Percentiles rank a stretch among this genome's conserved stretches.
These are phyloP conservation scores for Saraca asoca DNA, from an alignment of 331 rosid genomes.

Conservation along the genomic window DNA sequence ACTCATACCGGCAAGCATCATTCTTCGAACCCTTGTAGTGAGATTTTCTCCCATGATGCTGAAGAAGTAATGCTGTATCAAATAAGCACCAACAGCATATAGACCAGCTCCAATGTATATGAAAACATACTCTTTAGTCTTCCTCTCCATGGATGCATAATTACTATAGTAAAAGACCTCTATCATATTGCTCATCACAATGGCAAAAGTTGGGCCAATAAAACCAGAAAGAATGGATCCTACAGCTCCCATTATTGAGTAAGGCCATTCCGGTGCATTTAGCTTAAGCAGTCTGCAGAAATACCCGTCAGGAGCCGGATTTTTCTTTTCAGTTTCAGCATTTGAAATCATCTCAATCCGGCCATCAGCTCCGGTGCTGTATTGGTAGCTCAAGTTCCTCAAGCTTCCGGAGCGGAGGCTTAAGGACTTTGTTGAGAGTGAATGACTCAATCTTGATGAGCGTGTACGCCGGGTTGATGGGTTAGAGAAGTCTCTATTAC, in stretches of 20 bases:
- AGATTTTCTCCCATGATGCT: slow-evolving; percentile 99
- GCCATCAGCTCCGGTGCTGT: slow-evolving; percentile 95
- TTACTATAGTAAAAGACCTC: slow-evolving; percentile 87
- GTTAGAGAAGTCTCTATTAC: slow-evolving; percentile 78
- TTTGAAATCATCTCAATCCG: slow-evolving; percentile 97
- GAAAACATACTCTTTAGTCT: slow-evolving; percentile 91
- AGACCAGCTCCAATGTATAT: slow-evolving; percentile 93
- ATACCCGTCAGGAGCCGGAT: slow-evolving; percentile 85
- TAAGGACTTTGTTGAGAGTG: slow-evolving; percentile 84
- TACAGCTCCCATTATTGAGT: slow-evolving; percentile 94
- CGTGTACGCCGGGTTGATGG: slow-evolving; percentile 86
- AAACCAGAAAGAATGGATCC: slow-evolving; percentile 94
- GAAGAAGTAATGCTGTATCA: slow-evolving; percentile 97
- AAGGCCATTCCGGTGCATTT: slow-evolving; percentile 99
- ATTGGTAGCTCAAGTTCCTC: slow-evolving; percentile 85
- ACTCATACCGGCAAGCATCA: slow-evolving; percentile 93
- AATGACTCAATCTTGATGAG: slow-evolving; percentile 87
- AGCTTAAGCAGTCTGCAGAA: slow-evolving; percentile 76
- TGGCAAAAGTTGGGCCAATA: slow-evolving; percentile 96
- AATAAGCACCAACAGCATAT: slow-evolving; percentile 91
- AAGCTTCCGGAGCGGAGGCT: slow-evolving; percentile 94
- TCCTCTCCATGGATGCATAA: slow-evolving; percentile 84
- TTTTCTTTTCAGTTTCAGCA: slow-evolving; percentile 85
- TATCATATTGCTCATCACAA: slow-evolving; percentile 98
- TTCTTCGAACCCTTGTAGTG: slow-evolving; percentile 97